Conservation (phyloP, 2,329 filamentous ascomycete genomes). For the Calonectria pseudoreteaudii region DNA sequence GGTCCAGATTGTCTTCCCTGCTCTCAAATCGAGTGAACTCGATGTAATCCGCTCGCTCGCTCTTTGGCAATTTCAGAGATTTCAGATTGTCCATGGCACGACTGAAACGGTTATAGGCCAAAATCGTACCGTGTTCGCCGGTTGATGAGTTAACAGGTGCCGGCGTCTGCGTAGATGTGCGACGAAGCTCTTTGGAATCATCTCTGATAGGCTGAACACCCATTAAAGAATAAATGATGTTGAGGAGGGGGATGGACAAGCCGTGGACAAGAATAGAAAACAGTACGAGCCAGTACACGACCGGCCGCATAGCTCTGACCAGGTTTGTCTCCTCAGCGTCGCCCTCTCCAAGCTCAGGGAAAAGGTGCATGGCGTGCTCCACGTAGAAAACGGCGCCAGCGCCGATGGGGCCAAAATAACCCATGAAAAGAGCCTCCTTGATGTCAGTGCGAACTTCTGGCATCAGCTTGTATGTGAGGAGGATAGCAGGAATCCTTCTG, state of each 20-base stretch:
- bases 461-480: conserved; percentile 66
- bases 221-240: conserved; percentile 20
- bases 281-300: conserved; percentile 54
- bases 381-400: conserved; percentile 83
- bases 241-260: conserved; percentile 56
- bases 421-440: conserved; percentile 71
- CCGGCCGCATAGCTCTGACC: conserved; percentile 51
- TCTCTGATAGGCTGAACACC: conserved; percentile 53
- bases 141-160: conserved; percentile 10
- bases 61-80: neutral
- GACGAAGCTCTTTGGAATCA: conserved; percentile 22
- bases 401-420: conserved; percentile 81
- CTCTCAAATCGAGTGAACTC: neutral
- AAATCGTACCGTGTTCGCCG: neutral
- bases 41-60: neutral
- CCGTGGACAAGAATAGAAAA: conserved; percentile 42
- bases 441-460: conserved; percentile 60
- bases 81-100: neutral
- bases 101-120: conserved; percentile 32
- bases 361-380: conserved; percentile 56
- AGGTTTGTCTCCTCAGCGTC: conserved; percentile 50
- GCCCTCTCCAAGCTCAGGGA: conserved; percentile 49
- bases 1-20: neutral
- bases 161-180: neutral
- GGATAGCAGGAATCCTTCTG: conserved; percentile 66